phyloP scores from a whole-genome alignment of 306 rosid genomes.

The Amphicarpaea edgeworthii region DNA sequence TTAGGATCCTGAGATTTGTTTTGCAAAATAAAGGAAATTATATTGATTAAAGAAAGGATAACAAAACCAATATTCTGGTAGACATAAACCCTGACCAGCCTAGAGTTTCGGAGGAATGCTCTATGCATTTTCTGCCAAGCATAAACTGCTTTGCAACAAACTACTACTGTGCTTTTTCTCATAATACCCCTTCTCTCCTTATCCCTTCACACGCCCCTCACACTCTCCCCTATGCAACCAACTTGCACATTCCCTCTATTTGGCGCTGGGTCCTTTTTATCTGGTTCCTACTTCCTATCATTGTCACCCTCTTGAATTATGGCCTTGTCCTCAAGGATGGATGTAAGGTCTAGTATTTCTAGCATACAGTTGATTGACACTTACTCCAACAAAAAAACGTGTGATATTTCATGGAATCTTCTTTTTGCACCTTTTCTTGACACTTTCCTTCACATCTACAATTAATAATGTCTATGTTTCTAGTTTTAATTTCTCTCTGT shows the following conservation, averaged over 20 bases:
- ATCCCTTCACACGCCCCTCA: not conserved
- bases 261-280: not conserved
- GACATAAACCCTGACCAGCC: not conserved
- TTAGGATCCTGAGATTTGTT: not conserved
- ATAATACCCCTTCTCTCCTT: not conserved
- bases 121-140: not conserved
- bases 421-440: not conserved
- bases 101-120: not conserved
- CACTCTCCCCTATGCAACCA: not conserved
- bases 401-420: not conserved
- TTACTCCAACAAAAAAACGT: not conserved
- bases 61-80: not conserved
- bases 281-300: not conserved
- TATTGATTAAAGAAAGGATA: not conserved
- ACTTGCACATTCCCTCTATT: not conserved
- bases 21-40: not conserved
- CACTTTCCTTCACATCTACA: conserved; percentile 29
- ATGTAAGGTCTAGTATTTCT: conserved; percentile 5
- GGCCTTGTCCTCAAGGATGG: not conserved
- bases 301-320: not conserved
- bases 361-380: not conserved
- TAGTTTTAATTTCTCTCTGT: not conserved
- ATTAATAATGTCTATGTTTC: not conserved
- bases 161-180: not conserved
- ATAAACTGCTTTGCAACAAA: not conserved